A percentile compares a stretch with the other conserved stretches of the same genome.
phyloP scores from a whole-genome alignment of 306 rosid species.

The Glycine tomentella region DNA sequence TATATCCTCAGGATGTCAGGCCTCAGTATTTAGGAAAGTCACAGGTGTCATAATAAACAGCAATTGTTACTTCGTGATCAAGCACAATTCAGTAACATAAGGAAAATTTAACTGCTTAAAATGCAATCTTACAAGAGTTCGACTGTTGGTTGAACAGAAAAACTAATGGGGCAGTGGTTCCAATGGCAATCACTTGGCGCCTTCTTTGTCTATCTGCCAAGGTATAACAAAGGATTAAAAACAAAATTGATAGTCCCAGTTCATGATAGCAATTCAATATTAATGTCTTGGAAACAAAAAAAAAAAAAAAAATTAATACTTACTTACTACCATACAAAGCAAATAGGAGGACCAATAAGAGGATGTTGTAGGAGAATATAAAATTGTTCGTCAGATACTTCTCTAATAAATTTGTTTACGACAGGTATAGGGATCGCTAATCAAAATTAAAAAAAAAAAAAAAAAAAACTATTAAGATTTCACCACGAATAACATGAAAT shows the following conservation, averaged over 20 bases:
- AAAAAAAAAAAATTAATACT: too few species aligned
- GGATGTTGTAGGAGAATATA: background rate
- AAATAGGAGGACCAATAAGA: background rate
- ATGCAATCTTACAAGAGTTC: conserved; percentile 76
- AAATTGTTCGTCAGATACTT: background rate
- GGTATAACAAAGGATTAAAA: conserved; percentile 28
- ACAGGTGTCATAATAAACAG: conserved; percentile 6
- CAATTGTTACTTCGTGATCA: conserved; percentile 33
- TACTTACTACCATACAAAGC: too few species aligned
- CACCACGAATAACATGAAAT: too few species aligned
- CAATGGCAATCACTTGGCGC: conserved; percentile 74
- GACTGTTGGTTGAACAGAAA: conserved; percentile 68
- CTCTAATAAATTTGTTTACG: too few species aligned
- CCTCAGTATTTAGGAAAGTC: conserved; percentile 53
- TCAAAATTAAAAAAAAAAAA: too few species aligned
- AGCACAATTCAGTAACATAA: conserved; percentile 21
- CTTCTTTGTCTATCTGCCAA: conserved; percentile 84
- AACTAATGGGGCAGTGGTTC: conserved; percentile 65
- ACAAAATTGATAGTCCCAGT: background rate
- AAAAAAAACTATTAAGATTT: too few species aligned
- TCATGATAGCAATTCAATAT: background rate
- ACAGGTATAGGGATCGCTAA: too few species aligned
- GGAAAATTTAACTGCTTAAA: conserved; percentile 47
- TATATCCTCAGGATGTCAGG: conserved; percentile 70
- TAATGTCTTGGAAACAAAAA: too few species aligned